A percentile compares a stretch with the other conserved stretches of the same genome.
phyloP scores from a whole-genome alignment of 148 eudicot genomes.

The Silene uniflora region DNA sequence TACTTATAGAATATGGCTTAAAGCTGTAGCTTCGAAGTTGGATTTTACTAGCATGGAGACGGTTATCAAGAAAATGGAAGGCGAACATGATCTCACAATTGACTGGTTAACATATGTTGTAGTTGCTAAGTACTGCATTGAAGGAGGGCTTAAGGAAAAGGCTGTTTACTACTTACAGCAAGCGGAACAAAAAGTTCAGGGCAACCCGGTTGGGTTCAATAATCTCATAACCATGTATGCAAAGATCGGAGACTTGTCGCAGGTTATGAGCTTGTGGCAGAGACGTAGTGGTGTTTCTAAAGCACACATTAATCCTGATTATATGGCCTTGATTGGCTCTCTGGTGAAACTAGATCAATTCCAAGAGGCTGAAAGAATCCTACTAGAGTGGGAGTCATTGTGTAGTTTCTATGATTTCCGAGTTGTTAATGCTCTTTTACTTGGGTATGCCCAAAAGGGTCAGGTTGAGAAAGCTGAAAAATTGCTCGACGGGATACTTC shows the following conservation, averaged over 20 bases:
- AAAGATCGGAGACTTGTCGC: constrained; percentile 33
- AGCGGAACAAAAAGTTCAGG: constrained; percentile 30
- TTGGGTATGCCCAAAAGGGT: constrained; percentile 43
- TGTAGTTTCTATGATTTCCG: constrained; percentile 44
- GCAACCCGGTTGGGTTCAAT: constrained; percentile 32
- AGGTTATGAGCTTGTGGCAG: constrained; percentile 45
- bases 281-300: constrained; percentile 26
- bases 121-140: constrained; percentile 33
- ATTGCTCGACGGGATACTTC: constrained; percentile 33
- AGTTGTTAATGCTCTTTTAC: constrained; percentile 43
- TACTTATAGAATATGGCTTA: constrained; percentile 49
- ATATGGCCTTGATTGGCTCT: constrained; percentile 40
- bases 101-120: constrained; percentile 41
- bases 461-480: constrained; percentile 37
- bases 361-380: constrained; percentile 37
- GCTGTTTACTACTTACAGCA: constrained; percentile 41
- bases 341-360: constrained; percentile 46
- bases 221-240: constrained; percentile 46
- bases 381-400: constrained; percentile 49
- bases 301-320: constrained; percentile 40
- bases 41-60: constrained; percentile 41
- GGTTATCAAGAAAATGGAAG: constrained; percentile 42
- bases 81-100: constrained; percentile 22
- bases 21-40: constrained; percentile 31
- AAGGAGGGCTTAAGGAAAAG: constrained; percentile 38